Base-by-base conservation (phyloP, 169 alveolate genomes). In the Sarcocystis neurona region DNA sequence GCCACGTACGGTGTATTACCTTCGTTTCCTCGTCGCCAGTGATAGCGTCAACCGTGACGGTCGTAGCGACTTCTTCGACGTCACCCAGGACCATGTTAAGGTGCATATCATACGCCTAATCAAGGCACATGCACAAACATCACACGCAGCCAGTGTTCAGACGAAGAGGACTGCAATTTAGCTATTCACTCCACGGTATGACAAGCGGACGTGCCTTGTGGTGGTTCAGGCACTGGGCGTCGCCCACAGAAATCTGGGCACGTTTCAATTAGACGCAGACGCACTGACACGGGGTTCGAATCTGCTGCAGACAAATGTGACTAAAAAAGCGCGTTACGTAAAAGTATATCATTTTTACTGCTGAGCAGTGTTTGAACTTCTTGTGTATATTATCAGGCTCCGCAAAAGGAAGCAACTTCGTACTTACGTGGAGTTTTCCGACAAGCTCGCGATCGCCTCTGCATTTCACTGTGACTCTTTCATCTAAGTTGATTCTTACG, bases 41-140 rank as follows among this genome's bases (percentile, higher is more conserved):
- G 56, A 72, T 15, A 34, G 82, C 27, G 56, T 72, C 82, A 0
- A 8, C 27, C 82, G 82, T 39, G 2, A 72, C 82, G 10, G 82
- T 72, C 15, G 95, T 95, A 46, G 94, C 92, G 58, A 94, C 95
- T 87, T 97, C 99, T 78, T 92, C 96, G 39, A 95, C 99, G 48
- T 97, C 97, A 8, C 97, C 96, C 50, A 97, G 95, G 53, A 97
- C 95, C 97, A 97, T 94, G 87, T 97, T 97, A 56, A 97, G 90
- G 93, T 97, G 99, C 46, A 94, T 96, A 89, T 97, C 99, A 70
- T 93, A 97, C 20, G 98, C 98, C 98, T 96, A 89, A 23, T 87
- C 41, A 60, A 15, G n/a, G n/a, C n/a, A n/a, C 39, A 2, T 39
- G 77, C 12, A 58, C 8, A 12, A 39, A 85, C 18, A 74, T n/a